These are phyloP conservation scores for Colletotrichum sidae DNA, from an alignment of 2,329 filamentous ascomycete genomes.

Conservation along the genomic window DNA sequence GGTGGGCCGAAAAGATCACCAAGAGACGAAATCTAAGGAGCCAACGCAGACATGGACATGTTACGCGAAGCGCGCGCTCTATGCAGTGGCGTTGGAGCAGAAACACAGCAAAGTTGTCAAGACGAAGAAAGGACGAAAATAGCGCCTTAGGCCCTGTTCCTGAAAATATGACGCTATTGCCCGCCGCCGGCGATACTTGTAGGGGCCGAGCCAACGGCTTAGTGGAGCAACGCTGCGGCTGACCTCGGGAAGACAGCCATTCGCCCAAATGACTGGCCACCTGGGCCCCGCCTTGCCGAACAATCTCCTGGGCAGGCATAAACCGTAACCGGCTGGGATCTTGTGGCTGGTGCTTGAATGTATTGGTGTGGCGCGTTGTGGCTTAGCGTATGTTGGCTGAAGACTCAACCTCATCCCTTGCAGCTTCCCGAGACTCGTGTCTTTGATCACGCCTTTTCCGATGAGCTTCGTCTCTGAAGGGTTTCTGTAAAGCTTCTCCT, in stretches of 20 bases:
- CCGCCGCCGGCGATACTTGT: conserved; percentile 30
- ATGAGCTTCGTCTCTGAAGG: no score
- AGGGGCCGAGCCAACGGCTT: conserved; percentile 29
- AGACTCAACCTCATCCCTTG: conserved; percentile 11
- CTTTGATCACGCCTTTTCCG: no score
- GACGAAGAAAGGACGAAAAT: conserved; percentile 9
- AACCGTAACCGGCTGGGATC: no score
- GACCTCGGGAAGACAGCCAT: conserved; percentile 17
- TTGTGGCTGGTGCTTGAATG: not conserved
- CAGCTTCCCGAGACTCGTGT: no score
- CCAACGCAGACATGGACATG: conserved; percentile 20
- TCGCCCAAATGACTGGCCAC: not conserved
- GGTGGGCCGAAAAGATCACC: conserved; percentile 10
- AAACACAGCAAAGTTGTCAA: conserved; percentile 6
- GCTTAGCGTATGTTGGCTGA: not conserved
- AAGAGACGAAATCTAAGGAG: conserved; percentile 19
- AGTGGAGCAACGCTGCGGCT: conserved; percentile 18
- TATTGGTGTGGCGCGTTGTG: conserved; percentile 6
- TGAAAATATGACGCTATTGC: conserved; percentile 36
- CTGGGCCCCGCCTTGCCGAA: conserved; percentile 11
- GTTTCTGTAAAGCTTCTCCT: no score
- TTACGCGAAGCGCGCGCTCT: conserved; percentile 32
- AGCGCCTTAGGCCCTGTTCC: conserved; percentile 5
- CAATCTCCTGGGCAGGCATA: conserved; percentile 4
- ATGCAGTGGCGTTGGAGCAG: conserved; percentile 1